Percentiles rank a stretch among this genome's conserved stretches.
Evolutionary conservation across 306 rosid species (phyloP).

Genomic region (Quercus berberidifolia): DNA sequence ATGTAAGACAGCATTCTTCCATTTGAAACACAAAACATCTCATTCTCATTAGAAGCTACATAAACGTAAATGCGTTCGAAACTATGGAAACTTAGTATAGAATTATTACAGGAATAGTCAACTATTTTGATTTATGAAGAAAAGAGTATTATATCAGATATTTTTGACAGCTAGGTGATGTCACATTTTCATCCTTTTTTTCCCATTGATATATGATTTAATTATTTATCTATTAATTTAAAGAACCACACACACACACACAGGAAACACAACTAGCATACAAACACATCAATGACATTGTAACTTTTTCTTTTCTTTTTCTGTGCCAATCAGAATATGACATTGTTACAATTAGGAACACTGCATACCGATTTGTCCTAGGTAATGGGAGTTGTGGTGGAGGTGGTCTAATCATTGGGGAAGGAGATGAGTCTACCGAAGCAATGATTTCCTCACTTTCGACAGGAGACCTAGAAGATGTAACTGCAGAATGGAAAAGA

Average conservation of each 20-base stretch:
- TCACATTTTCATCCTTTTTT: background rate
- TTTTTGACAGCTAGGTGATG: background rate
- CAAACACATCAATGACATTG: background rate
- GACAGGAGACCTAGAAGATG: conserved; percentile 52
- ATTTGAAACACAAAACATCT: background rate
- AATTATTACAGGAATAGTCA: background rate
- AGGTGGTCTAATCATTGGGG: conserved; percentile 43
- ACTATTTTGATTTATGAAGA: background rate
- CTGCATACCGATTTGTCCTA: conserved; percentile 61
- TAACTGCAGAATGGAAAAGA: conserved; percentile 34
- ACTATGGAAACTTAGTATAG: background rate
- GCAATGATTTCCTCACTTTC: conserved; percentile 70
- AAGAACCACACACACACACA: background rate
- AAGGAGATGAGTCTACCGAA: conserved; percentile 61
- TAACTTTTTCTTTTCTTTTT: too few relatives aligned
- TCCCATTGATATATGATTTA: background rate
- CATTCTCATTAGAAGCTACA: background rate
- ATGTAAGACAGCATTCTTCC: background rate
- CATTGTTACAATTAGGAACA: conserved; percentile 9
- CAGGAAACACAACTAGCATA: background rate
- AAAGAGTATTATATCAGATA: background rate
- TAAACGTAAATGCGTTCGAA: background rate
- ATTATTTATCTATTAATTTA: background rate
- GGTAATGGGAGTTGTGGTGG: conserved; percentile 26
- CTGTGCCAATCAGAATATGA: background rate